A percentile compares a stretch with the other conserved stretches of the same genome.
Conservation (phyloP, 768 basidiomycete genomes). For the Lactarius tabidus region DNA sequence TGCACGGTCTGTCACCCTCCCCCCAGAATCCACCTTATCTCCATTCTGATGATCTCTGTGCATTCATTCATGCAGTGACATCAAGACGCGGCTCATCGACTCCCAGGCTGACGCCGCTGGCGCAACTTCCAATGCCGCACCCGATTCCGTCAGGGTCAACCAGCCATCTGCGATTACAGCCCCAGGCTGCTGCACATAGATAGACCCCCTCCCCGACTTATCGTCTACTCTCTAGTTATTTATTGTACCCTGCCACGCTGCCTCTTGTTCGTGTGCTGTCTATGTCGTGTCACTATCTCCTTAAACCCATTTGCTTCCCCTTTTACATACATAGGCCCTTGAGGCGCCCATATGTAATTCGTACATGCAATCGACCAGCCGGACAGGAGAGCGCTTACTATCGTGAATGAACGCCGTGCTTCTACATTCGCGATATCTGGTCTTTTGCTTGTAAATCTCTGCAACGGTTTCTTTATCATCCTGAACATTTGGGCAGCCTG, state of each 20-base stretch:
- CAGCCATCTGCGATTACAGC: conserved; percentile 46
- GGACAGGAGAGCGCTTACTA: background rate
- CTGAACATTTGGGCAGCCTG: background rate
- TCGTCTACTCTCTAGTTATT: conserved; percentile 6
- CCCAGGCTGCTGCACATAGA: conserved; percentile 44
- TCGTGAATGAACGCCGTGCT: background rate
- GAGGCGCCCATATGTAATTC: conserved; percentile 30
- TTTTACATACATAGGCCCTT: conserved; percentile 11
- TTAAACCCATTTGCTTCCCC: conserved; percentile 2
- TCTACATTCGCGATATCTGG: too few relatives aligned
- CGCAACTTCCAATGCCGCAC: conserved; percentile 34
- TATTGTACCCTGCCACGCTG: conserved; percentile 7
- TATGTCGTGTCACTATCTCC: conserved; percentile 5
- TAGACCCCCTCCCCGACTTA: background rate
- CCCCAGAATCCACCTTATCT: background rate
- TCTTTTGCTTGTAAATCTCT: background rate
- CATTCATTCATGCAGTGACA: conserved; percentile 57
- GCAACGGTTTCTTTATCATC: background rate
- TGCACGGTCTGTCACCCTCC: conserved; percentile 62
- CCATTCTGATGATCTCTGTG: background rate
- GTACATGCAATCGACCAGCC: conserved; percentile 33
- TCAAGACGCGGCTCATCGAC: conserved; percentile 96
- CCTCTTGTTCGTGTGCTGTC: conserved; percentile 8
- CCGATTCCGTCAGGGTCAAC: conserved; percentile 64
- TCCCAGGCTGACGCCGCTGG: conserved; percentile 68